Base-by-base conservation (phyloP, 441 rosid species). In the Breynia disticha region DNA sequence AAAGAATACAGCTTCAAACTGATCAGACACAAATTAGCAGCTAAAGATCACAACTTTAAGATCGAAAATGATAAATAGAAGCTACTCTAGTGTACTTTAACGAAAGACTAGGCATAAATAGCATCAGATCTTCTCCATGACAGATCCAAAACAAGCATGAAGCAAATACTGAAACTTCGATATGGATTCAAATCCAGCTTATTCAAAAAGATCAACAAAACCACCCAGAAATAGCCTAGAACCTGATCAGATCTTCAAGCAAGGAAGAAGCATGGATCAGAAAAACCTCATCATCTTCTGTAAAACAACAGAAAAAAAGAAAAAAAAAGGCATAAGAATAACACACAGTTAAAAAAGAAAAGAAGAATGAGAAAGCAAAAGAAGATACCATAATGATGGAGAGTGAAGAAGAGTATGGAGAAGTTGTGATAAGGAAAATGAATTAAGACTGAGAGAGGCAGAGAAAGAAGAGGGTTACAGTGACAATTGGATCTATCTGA, bases 131-230 rank as follows among this genome's bases (percentile, higher is more conserved):
- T 70, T 63, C 75, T 55, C 68, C 76, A 69, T 2, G 63, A 53
- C 18, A 69, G 61, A 74, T 76, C 79, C 62, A 69, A 53, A 59
- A 59, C 22, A 19, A 59, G 61, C 68, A 68, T 59, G 35, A 60
- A 44, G 28, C 63, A 47, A 53, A 62, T 35, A 62, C 54, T 22
- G 18, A 52, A 35, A 48, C 46, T 42, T 49, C 51, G 8, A 37
- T 13, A 46, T 0, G 43, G 39, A 56, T 46, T 50, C 62, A 60
- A 42, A 55, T 38, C 65, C 64, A 64, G 66, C 16, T 63, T 50
- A 53, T n/a, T 16, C 32, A 7, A 46, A 48, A 37, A 21, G 61
- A 32, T 13, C 7, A 59, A 46, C 52, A 52, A 60, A 60, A 46
- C 55, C 60, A 16, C 41, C 55, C 60, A 16, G 6, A 51, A 41